Base-by-base conservation (phyloP, 2,329 filamentous ascomycete genomes). In the Trichoderma sp. region DNA sequence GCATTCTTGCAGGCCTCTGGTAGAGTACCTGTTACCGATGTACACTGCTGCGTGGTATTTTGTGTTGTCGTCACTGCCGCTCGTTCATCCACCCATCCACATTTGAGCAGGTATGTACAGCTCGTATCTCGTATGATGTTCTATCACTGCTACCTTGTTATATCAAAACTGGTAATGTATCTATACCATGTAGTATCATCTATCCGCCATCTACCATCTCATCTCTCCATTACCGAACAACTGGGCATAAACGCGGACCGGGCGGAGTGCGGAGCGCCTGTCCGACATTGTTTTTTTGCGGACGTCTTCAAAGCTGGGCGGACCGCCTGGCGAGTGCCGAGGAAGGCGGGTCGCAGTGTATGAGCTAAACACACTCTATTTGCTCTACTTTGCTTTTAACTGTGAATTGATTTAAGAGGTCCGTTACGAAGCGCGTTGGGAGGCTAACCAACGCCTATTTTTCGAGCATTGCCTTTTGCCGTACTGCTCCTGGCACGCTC, bases 321-420 rank as follows among this genome's bases (percentile, higher is more conserved):
- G 37, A 53, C 53, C 43, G 35, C 53, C 37, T 58, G 35, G 49
- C 61, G 49, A 64, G 24, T 64, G 35, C 52, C 47, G 61, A 35
- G 10, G 29, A n/a, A 14, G 27, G 47, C 47, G 47, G 47, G 47
- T 49, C 40, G 31, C 59, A 62, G 43, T 52, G 29, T 62, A 31
- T 52, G 31, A 11, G 10, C 59, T 10, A 62, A 43, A 24, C 29
- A 49, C 43, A 19, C 43, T 63, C 27, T 61, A 47, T 57, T 57
- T 24, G 47, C 47, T 24, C 47, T 35, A n/a, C 27, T 19, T 49
- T 53, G 3, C 5, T 10, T 47, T 52, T 14, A 2, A 21, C 7
- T 19, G 19, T 31, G n/a, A 33, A 35, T 35, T 52, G 47, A 21
- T 31, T 31, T 5, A 27, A 1, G 47, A 47, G 10, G 4, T 21